Evolutionary conservation across 441 rosid genomes (phyloP).

Genomic region (Theobroma grandiflorum): DNA sequence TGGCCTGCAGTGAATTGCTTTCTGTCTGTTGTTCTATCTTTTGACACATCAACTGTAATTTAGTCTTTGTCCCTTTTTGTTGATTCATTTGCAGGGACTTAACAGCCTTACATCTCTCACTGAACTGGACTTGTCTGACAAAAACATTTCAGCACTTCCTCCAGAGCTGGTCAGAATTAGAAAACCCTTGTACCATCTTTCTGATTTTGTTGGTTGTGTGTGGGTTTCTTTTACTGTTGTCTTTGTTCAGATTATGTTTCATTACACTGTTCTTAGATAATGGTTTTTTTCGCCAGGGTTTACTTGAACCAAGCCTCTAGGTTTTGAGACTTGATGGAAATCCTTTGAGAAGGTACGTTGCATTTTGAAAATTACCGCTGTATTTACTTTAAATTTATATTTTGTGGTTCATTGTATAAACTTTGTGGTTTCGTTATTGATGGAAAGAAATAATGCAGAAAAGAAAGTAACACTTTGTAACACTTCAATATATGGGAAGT

Average conservation of each 20-base stretch:
- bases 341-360: constrained; percentile 80
- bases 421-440: background rate
- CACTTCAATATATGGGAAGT: no score
- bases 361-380: background rate
- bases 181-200: background rate
- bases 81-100: constrained; percentile 59
- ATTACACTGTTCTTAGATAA: constrained; percentile 13
- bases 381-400: background rate
- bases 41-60: background rate
- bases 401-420: background rate
- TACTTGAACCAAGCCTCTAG: constrained; percentile 82
- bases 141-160: constrained; percentile 84
- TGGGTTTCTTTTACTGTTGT: background rate
- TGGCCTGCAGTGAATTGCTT: background rate
- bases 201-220: constrained; percentile 1
- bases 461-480: no score
- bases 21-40: background rate
- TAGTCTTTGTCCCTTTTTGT: constrained; percentile 8
- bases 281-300: constrained; percentile 58
- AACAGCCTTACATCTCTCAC: constrained; percentile 71
- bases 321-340: constrained; percentile 87
- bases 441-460: background rate
- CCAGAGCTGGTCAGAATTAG: constrained; percentile 67
- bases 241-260: constrained; percentile 24
- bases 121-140: constrained; percentile 88